These are phyloP conservation scores for Mycena epipterygia DNA, from an alignment of 768 basidiomycete species.

Conservation along the genomic window DNA sequence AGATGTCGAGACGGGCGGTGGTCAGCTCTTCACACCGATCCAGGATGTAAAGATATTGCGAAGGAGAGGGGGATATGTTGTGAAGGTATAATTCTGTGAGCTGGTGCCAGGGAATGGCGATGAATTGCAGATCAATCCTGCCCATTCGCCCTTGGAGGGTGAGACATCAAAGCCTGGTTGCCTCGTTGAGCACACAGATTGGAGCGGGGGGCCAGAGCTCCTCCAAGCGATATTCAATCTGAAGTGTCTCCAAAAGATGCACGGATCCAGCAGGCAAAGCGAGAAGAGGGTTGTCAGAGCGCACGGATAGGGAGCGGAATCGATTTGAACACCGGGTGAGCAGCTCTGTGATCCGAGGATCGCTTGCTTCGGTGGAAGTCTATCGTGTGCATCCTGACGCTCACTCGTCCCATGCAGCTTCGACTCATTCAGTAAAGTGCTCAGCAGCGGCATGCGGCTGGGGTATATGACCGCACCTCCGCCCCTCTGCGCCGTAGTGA, in stretches of 20 bases:
- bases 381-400: too few relatives aligned
- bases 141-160: too few relatives aligned
- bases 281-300: neutral
- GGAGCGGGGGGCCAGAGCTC: neutral
- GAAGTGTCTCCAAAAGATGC: neutral
- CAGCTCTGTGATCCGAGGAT: neutral
- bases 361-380: too few relatives aligned
- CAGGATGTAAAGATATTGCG: neutral
- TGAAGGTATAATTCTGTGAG: neutral
- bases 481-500: slow-evolving; percentile 64
- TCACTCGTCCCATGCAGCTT: too few relatives aligned
- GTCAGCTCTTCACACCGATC: neutral
- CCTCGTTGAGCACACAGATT: neutral
- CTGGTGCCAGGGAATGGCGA: neutral
- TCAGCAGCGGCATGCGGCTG: slow-evolving; percentile 69
- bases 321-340: neutral
- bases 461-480: slow-evolving; percentile 76
- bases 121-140: neutral
- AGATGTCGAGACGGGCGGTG: neutral
- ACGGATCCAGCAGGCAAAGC: neutral
- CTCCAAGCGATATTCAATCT: too few relatives aligned
- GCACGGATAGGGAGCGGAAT: neutral
- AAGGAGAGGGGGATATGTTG: neutral
- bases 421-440: slow-evolving; percentile 79
- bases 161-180: neutral